Percentiles rank a stretch among this genome's conserved stretches.
Conservation (phyloP, 1,139 yeast species). For the Debaryomycetaceae sp. region DNA sequence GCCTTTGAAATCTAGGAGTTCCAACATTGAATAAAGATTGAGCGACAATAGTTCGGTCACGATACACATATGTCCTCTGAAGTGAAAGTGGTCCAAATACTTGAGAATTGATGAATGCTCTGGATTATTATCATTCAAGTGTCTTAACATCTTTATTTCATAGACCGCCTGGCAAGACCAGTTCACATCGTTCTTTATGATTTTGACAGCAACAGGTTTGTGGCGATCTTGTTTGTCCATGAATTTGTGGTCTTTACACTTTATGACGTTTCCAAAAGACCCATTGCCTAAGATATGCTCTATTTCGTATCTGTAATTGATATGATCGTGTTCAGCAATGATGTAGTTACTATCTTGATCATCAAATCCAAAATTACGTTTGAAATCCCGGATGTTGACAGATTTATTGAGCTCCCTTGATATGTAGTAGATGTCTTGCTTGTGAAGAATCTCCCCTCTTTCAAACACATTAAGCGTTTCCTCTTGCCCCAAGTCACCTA, state of each 20-base stretch:
- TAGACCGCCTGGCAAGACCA: slow-evolving; percentile 78
- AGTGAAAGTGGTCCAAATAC: slow-evolving; percentile 69
- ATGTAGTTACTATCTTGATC: slow-evolving; percentile 64
- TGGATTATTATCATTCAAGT: slow-evolving; percentile 24
- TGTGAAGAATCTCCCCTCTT: slow-evolving; percentile 48
- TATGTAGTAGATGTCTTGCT: slow-evolving; percentile 37
- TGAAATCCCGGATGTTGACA: slow-evolving; percentile 44
- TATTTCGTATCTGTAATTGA: slow-evolving; percentile 72
- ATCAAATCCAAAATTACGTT: slow-evolving; percentile 68
- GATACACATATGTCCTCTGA: slow-evolving; percentile 81
- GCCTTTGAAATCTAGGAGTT: slow-evolving; percentile 58
- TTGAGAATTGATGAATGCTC: slow-evolving; percentile 41
- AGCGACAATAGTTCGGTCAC: slow-evolving; percentile 69
- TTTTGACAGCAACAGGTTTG: slow-evolving; percentile 64
- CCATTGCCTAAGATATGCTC: slow-evolving; percentile 66
- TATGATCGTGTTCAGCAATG: slow-evolving; percentile 61
- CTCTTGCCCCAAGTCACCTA: background rate
- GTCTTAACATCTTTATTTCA: slow-evolving; percentile 68
- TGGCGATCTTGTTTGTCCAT: slow-evolving; percentile 14
- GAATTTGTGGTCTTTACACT: slow-evolving; percentile 65
- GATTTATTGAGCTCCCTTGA: slow-evolving; percentile 15
- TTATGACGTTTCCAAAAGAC: slow-evolving; percentile 77
- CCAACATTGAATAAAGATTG: slow-evolving; percentile 65
- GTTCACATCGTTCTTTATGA: slow-evolving; percentile 68
- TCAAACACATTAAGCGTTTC: slow-evolving; percentile 42